These are phyloP conservation scores for Polychytrium aggregatum DNA, from an alignment of 192 early-diverging fungal genomes.

Conservation along the genomic window DNA sequence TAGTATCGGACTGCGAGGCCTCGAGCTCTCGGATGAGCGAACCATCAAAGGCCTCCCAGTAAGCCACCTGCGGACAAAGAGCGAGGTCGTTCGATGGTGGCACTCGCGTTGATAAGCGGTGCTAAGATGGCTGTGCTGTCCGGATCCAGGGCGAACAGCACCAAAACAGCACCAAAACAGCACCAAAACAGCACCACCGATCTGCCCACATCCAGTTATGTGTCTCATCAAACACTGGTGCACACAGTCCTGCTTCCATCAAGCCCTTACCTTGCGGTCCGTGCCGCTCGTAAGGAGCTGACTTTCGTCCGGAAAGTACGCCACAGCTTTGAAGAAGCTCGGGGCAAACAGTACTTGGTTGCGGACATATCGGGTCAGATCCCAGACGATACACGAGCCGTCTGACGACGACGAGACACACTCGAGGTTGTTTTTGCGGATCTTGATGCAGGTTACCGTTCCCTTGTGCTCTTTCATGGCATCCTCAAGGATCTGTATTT, in stretches of 20 bases:
- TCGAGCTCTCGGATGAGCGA: conserved; percentile 47
- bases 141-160: no score
- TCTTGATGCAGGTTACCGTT: conserved; percentile 49
- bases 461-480: conserved; percentile 55
- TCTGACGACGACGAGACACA: conserved; percentile 43
- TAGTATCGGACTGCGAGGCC: conserved; percentile 43
- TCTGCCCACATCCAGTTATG: no score
- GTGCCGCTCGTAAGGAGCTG: conserved; percentile 47
- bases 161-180: no score
- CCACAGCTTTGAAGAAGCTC: conserved; percentile 43
- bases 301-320: conserved; percentile 46
- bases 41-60: conserved; percentile 53
- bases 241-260: no score
- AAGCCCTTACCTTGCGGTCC: conserved; percentile 35
- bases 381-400: conserved; percentile 50
- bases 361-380: conserved; percentile 45
- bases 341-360: conserved; percentile 54
- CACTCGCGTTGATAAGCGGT: no score
- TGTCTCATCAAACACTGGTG: no score
- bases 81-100: neutral
- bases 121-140: no score
- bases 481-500: conserved; percentile 31
- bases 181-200: no score
- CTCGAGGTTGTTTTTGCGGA: conserved; percentile 45
- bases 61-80: conserved; percentile 25